Percentiles rank a stretch among this genome's conserved stretches.
phyloP scores from a whole-genome alignment of 495 filamentous ascomycete species.

The Penicillium mononematosum region DNA sequence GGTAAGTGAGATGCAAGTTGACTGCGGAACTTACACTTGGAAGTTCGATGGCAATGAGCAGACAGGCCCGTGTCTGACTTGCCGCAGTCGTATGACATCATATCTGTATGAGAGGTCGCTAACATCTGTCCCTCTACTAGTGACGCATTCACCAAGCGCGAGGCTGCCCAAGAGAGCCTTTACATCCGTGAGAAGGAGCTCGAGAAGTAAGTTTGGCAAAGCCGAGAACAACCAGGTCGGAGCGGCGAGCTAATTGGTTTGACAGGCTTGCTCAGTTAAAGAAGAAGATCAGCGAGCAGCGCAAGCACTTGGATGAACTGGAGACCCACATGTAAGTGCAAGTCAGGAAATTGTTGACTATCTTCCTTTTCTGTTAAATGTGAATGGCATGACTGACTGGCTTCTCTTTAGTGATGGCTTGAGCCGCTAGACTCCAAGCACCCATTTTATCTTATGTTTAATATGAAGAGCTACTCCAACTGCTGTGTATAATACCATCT shows the following conservation, averaged over 20 bases:
- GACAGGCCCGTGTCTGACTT: constrained; percentile 6
- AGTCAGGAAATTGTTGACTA: not conserved
- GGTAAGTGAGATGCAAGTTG: constrained; percentile 27
- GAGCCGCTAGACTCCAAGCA: not conserved
- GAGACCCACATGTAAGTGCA: constrained; percentile 75
- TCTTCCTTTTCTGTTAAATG: not conserved
- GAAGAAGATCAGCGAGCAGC: constrained; percentile 76
- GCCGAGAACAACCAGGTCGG: not conserved
- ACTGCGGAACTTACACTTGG: not conserved
- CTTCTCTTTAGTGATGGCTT: constrained; percentile 7
- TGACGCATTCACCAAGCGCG: constrained; percentile 87
- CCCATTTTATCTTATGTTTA: not conserved
- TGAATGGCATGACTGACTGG: not conserved
- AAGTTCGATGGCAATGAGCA: not conserved
- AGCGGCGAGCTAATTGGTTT: constrained; percentile 5
- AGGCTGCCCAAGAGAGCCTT: constrained; percentile 79
- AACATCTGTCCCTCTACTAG: constrained; percentile 41
- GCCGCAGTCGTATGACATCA: constrained; percentile 20
- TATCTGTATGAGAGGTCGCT: constrained; percentile 13
- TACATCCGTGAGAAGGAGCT: constrained; percentile 82
- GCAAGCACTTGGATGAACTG: constrained; percentile 77
- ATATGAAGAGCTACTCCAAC: not conserved
- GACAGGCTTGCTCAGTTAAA: constrained; percentile 60
- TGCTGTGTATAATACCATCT: constrained; percentile 12
- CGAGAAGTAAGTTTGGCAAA: constrained; percentile 60